Evolutionary conservation across 1,284 basidiomycete genomes (phyloP), one percentile per base, ranked within the genome.

Genomic region (Moniliella sp.): DNA sequence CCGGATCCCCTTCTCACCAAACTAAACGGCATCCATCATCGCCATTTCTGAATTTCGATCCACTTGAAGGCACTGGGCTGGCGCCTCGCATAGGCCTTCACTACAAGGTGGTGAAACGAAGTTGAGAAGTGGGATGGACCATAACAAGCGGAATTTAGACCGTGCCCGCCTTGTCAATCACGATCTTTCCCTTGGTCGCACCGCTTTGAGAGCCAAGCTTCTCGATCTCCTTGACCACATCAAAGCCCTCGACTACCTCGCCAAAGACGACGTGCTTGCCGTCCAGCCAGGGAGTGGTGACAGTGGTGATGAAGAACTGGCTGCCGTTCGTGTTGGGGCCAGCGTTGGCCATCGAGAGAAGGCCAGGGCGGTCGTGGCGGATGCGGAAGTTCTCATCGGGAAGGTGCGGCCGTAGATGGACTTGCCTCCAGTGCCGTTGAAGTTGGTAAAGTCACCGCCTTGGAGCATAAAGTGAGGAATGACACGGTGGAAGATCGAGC

Each of bases 301-400:
- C 69, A 50, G 59, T n/a, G 25, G 48, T 51, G 26, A 56, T 28
- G 37, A 50, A 55, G 21, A 27, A 30, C 32, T 27, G 32, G 18
- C n/a, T 23, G 15, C 31, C 91, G 57, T 97, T 99, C 23, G 91
- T 97, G 33, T 68, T 68, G 1, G 82, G 76, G 1, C 91, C 88
- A 2, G 82, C 79, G 42, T 99, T 99, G n/a, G 91, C 91, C 47
- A 53, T 48, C 15, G 39, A 42, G 7, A 51, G 33, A 3, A 46
- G 29, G 31, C 53, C 53, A 2, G 48, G 46, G n/a, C 44, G 41
- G 27, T 48, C 50, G 42, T 59, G 56, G 33, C 39, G 42, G 14
- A 51, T 32, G 3, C 42, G 41, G 35, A 40, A 40, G 35, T 40
- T 40, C 33, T 40, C 39, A 29, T 40, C 28, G 18, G 35, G 34